Evolutionary conservation across 164 flowering plant genomes (phyloP).

Genomic region (Aristolochia fimbriata): DNA sequence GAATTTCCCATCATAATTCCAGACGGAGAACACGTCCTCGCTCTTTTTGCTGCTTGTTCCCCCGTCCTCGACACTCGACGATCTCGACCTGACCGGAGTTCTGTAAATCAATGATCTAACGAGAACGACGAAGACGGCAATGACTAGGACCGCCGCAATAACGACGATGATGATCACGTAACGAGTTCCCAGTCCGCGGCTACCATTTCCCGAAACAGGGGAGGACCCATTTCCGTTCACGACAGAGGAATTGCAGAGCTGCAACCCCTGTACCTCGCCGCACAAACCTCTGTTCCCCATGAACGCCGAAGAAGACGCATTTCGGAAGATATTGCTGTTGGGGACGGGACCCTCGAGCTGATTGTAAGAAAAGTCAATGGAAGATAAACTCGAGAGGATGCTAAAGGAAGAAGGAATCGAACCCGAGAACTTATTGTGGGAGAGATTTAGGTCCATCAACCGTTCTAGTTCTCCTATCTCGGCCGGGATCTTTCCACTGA

Average conservation of each 20-base stretch:
- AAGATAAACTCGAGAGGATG: slow-evolving; percentile 16
- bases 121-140: background rate
- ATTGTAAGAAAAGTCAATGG: slow-evolving; percentile 45
- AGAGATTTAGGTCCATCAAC: slow-evolving; percentile 37
- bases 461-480: slow-evolving; percentile 15
- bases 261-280: slow-evolving; percentile 31
- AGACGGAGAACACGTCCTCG: slow-evolving; percentile 16
- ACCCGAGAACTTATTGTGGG: slow-evolving; percentile 46
- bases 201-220: background rate
- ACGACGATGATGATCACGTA: no score
- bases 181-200: background rate
- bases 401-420: slow-evolving; percentile 26
- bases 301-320: background rate
- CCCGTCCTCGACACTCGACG: background rate
- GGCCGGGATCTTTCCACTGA: background rate
- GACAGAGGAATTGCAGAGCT: slow-evolving; percentile 12
- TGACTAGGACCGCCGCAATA: background rate
- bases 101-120: background rate
- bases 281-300: slow-evolving; percentile 28
- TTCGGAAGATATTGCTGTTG: slow-evolving; percentile 7
- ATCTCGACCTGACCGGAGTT: background rate
- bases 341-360: slow-evolving; percentile 25
- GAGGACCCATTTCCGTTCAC: background rate
- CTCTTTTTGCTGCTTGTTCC: background rate
- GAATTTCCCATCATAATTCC: slow-evolving; percentile 45